phyloP scores from a whole-genome alignment of 1,139 yeast genomes.

The Debaryomyces sp. region DNA sequence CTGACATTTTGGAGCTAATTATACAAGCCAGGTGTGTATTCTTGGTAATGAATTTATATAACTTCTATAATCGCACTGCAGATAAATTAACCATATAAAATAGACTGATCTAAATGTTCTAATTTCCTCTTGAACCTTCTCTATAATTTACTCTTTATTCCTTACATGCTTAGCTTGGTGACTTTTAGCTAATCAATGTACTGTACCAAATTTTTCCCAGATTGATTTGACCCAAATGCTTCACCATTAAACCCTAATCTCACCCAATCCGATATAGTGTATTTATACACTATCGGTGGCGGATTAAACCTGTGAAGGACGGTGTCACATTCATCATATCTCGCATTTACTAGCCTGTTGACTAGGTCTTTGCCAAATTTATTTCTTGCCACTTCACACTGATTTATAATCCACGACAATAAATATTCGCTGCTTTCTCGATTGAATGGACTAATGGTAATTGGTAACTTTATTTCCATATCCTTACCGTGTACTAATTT shows the following conservation, averaged over 20 bases:
- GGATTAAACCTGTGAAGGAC: conserved; percentile 24
- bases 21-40: neutral
- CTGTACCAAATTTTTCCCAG: conserved; percentile 22
- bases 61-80: conserved; percentile 6
- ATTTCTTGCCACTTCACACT: conserved; percentile 47
- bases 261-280: conserved; percentile 39
- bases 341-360: conserved; percentile 23
- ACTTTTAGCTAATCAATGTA: conserved; percentile 29
- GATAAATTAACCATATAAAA: neutral
- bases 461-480: conserved; percentile 52
- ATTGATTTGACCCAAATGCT: conserved; percentile 28
- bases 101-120: neutral
- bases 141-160: neutral
- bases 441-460: conserved; percentile 59
- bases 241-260: conserved; percentile 40
- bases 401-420: conserved; percentile 54
- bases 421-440: conserved; percentile 45
- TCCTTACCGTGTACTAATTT: conserved; percentile 54
- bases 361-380: conserved; percentile 38
- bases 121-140: neutral
- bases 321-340: conserved; percentile 27
- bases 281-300: conserved; percentile 34
- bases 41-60: neutral
- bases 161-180: conserved; percentile 1
- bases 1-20: conserved; percentile 3